Percentiles rank a stretch among this genome's conserved stretches.
Conservation (phyloP, 331 rosid genomes). For the Pyracantha coccinea region DNA sequence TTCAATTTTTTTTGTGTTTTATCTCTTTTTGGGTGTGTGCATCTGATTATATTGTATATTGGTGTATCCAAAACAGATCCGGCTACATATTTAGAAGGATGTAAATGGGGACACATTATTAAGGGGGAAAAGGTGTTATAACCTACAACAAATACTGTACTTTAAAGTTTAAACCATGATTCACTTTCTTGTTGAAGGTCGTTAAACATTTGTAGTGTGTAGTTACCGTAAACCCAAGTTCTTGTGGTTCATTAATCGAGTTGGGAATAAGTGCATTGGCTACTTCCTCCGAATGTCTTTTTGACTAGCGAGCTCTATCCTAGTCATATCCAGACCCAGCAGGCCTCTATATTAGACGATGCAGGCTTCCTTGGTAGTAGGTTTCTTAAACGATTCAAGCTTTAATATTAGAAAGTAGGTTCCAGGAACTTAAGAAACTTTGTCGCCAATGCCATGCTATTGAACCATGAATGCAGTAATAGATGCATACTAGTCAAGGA, state of each 20-base stretch:
- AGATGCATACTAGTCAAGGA: neutral
- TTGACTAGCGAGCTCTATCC: neutral
- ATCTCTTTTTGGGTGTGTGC: neutral
- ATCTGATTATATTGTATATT: neutral
- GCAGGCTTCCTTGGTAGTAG: neutral
- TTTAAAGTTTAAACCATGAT: neutral
- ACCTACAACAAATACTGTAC: neutral
- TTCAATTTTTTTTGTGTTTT: too few relatives aligned
- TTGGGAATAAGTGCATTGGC: neutral
- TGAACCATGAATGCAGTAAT: neutral
- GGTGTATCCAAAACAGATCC: neutral
- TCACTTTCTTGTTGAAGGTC: neutral
- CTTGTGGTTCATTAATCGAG: neutral
- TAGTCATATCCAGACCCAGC: neutral
- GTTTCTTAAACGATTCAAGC: neutral
- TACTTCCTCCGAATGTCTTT: neutral
- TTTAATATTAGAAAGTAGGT: neutral
- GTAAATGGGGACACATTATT: neutral
- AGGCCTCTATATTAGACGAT: neutral
- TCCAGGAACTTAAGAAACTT: neutral
- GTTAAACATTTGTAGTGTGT: neutral
- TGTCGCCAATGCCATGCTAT: neutral
- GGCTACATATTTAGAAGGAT: neutral
- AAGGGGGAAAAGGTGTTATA: neutral
- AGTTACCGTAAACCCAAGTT: neutral